Evolutionary conservation across 164 flowering plant species (phyloP).

Genomic region (Aristolochia californica): DNA sequence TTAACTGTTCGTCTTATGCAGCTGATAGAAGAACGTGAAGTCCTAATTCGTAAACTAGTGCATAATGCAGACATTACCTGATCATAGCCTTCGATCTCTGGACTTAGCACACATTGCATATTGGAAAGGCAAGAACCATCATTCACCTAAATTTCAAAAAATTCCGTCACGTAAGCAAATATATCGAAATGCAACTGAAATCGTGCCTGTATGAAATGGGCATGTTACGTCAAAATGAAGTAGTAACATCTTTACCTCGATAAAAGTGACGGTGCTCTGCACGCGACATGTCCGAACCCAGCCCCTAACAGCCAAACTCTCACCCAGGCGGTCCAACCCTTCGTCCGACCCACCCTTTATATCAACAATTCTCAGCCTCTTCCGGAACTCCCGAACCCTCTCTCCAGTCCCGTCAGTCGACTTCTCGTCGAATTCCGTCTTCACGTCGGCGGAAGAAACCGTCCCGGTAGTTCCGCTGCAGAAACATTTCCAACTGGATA

Average conservation of each 20-base stretch:
- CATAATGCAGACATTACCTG: conserved; percentile 38
- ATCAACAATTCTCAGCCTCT: conserved; percentile 55
- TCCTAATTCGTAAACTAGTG: too few relatives aligned
- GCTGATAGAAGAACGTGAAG: too few relatives aligned
- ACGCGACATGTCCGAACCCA: conserved; percentile 89
- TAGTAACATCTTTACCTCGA: conserved; percentile 39
- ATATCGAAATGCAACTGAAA: too few relatives aligned
- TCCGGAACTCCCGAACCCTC: conserved; percentile 51
- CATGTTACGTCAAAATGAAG: too few relatives aligned
- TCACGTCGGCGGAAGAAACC: conserved; percentile 28
- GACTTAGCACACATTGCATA: conserved; percentile 83
- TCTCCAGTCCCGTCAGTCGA: conserved; percentile 17
- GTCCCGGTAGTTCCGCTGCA: conserved; percentile 26
- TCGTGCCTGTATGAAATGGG: too few relatives aligned
- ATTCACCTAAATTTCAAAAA: conserved; percentile 50
- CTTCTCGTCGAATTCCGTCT: conserved; percentile 17
- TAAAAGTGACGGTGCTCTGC: conserved; percentile 76
- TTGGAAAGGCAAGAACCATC: conserved; percentile 98
- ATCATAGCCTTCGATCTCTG: conserved; percentile 88
- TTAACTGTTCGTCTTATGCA: too few relatives aligned
- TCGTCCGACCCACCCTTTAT: conserved; percentile 67
- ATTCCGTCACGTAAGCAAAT: background rate
- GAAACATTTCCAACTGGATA: conserved; percentile 14
- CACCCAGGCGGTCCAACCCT: conserved; percentile 60
- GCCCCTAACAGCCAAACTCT: conserved; percentile 52